phyloP scores from a whole-genome alignment of 2,329 filamentous ascomycete species.

The Metarhizium guizhouense region DNA sequence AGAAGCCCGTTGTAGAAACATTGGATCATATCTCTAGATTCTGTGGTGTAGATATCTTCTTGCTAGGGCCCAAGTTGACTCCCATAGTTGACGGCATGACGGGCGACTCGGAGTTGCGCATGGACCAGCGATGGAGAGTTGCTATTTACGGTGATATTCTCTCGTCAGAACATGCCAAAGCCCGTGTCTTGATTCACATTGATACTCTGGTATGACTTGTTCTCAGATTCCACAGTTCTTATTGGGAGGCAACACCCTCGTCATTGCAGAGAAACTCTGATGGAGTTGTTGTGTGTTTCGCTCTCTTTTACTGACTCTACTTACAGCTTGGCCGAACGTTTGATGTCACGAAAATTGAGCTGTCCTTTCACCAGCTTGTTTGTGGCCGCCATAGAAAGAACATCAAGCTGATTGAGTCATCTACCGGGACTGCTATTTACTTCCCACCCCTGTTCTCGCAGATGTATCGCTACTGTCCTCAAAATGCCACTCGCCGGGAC shows the following conservation, averaged over 20 bases:
- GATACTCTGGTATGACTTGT: slow-evolving; percentile 65
- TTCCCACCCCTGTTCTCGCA: slow-evolving; percentile 91
- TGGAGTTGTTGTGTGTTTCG: background rate
- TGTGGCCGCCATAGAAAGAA: slow-evolving; percentile 93
- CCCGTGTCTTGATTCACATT: slow-evolving; percentile 90
- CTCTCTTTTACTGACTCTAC: slow-evolving; percentile 8
- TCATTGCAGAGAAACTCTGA: too few relatives aligned
- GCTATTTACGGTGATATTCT: slow-evolving; percentile 93
- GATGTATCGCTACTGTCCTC: slow-evolving; percentile 82
- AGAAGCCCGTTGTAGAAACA: slow-evolving; percentile 69
- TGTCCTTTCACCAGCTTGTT: slow-evolving; percentile 82
- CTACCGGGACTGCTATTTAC: slow-evolving; percentile 94
- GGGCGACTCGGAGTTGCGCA: slow-evolving; percentile 72
- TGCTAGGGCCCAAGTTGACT: slow-evolving; percentile 81
- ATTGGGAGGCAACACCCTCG: too few relatives aligned
- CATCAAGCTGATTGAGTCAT: slow-evolving; percentile 94
- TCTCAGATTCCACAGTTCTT: background rate
- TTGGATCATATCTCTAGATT: slow-evolving; percentile 80
- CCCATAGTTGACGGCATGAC: slow-evolving; percentile 67
- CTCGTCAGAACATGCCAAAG: slow-evolving; percentile 95
- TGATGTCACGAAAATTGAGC: slow-evolving; percentile 72
- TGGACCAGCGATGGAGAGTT: slow-evolving; percentile 84
- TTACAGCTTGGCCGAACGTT: slow-evolving; percentile 61
- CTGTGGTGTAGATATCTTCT: slow-evolving; percentile 93
- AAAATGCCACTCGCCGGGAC: slow-evolving; percentile 70